Base-by-base conservation (phyloP, 495 filamentous ascomycete genomes). In the Penicillium taxi region DNA sequence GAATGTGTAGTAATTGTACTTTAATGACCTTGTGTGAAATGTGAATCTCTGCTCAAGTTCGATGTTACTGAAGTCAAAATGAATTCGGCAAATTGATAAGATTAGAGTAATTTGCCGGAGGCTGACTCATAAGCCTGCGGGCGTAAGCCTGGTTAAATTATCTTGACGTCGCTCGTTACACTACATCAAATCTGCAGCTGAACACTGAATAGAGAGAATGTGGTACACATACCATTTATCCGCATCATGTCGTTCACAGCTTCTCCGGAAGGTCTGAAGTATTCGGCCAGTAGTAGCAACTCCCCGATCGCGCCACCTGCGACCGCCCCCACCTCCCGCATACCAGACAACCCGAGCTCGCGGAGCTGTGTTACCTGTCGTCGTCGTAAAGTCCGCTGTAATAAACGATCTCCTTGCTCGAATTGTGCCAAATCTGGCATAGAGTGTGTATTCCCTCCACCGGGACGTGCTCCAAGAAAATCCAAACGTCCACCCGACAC, bases 361-460 rank as follows among this genome's bases (percentile, higher is more conserved):
- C 73, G 86, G 38, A 88, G 83, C 44, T 94, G 87, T 58, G 77
- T 86, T 2, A 91, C 84, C 18, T 94, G 87, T 54, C 73, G 86
- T 15, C 75, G 80, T 42, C 70, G 87, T 30, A 94, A 94, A 56
- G 86, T 91, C 4, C 80, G 81, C 38, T 94, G 88, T 60, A 85
- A 96, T 65, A 94, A 94, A 58, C 67, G 75, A 27, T 64, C 70
- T 49, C 86, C 87, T 4, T 95, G 88, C 61, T 79, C 78, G 34
- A 93, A 95, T 51, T 95, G 88, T 58, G 71, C 73, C 32, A 80
- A 80, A 49, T 81, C 80, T 7, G 77, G 79, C 18, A 82, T 82
- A 39, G 78, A 86, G 52, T 95, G 88, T 58, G 63, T 88, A 18
- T 94, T 87, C 54, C 88, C 88, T 1, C 77, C 81, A 1, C 86